These are phyloP conservation scores for Baorangia bicolor DNA, from an alignment of 768 basidiomycete species.

Conservation along the genomic window DNA sequence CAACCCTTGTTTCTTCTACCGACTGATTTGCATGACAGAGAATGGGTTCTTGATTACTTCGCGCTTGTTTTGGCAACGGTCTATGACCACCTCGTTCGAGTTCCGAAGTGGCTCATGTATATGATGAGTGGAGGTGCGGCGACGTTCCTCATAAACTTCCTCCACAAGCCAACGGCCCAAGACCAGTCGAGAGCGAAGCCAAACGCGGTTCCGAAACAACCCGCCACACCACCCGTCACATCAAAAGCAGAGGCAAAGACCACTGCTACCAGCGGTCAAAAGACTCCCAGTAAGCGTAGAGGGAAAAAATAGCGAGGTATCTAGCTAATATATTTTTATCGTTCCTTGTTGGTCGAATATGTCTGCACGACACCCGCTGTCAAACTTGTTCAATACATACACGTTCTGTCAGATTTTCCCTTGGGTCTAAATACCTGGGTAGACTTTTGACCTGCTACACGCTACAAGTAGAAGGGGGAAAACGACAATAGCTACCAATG, in stretches of 20 bases:
- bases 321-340: background rate
- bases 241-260: conserved; percentile 14
- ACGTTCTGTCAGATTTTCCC: background rate
- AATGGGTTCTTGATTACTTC: conserved; percentile 62
- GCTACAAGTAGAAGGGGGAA: too few species aligned
- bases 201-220: conserved; percentile 1
- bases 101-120: conserved; percentile 76
- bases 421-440: too few species aligned
- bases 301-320: conserved; percentile 21
- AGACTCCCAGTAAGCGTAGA: conserved; percentile 29
- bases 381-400: background rate
- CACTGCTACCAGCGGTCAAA: conserved; percentile 15
- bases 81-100: conserved; percentile 50
- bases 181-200: conserved; percentile 3
- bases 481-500: too few species aligned
- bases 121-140: conserved; percentile 63
- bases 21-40: conserved; percentile 42
- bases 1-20: background rate
- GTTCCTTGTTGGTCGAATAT: background rate
- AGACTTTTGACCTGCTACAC: too few species aligned
- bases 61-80: conserved; percentile 47
- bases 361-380: background rate
- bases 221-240: background rate
- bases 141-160: conserved; percentile 61
- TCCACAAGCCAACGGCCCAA: conserved; percentile 45